phyloP scores from a whole-genome alignment of 805 yeast genomes.

The Myxozyma udenii region DNA sequence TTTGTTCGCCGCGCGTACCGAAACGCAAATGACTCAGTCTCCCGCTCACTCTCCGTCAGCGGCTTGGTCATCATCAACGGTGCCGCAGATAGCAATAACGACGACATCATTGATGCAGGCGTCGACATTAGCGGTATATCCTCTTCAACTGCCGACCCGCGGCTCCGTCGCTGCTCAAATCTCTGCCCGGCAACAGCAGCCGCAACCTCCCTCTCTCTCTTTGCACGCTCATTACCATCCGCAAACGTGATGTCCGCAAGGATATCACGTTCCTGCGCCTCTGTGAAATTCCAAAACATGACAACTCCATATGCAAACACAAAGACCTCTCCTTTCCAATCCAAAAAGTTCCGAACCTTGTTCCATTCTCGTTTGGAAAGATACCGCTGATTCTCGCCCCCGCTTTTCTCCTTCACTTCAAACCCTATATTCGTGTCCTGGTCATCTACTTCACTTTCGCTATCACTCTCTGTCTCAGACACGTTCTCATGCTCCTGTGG shows the following conservation, averaged over 20 bases:
- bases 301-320: constrained; percentile 89
- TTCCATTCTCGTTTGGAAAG: not conserved
- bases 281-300: constrained; percentile 97
- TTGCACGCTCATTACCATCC: too few species aligned
- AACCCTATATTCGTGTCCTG: not conserved
- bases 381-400: constrained; percentile 21
- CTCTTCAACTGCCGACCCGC: constrained; percentile 10
- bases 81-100: not conserved
- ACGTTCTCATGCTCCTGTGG: not conserved
- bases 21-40: constrained; percentile 82
- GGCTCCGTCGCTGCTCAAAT: not conserved
- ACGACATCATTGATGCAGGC: not conserved
- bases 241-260: constrained; percentile 88
- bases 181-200: not conserved
- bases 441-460: not conserved
- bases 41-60: constrained; percentile 70
- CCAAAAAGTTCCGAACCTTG: not conserved
- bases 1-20: constrained; percentile 53
- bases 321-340: constrained; percentile 69
- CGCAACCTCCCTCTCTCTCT: too few species aligned
- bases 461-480: not conserved
- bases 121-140: not conserved
- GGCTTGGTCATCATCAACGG: constrained; percentile 55
- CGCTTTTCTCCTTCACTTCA: not conserved
- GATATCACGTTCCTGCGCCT: constrained; percentile 86